These are phyloP conservation scores for Rhizopus stolonifer DNA, from an alignment of 371 early-diverging fungal species.

Conservation along the genomic window DNA sequence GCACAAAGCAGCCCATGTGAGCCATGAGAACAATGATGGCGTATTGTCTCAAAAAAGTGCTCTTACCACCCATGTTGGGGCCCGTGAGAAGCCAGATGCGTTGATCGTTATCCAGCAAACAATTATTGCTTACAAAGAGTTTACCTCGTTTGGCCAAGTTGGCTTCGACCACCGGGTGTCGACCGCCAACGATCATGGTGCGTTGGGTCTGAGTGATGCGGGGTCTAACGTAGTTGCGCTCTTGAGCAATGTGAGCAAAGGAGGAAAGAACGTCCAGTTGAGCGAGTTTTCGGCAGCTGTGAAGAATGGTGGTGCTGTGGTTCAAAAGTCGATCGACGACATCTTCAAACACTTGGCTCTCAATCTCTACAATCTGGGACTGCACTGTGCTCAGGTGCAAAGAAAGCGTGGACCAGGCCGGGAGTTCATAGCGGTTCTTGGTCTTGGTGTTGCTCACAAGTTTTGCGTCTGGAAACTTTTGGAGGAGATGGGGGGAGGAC, in stretches of 20 bases:
- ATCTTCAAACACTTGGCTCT: constrained; percentile 47
- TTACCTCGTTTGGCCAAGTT: constrained; percentile 59
- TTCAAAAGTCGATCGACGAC: constrained; percentile 39
- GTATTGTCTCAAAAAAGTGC: constrained; percentile 87
- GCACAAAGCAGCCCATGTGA: constrained; percentile 93
- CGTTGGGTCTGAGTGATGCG: constrained; percentile 49
- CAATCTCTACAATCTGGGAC: constrained; percentile 49
- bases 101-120: constrained; percentile 51
- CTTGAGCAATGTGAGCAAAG: constrained; percentile 57
- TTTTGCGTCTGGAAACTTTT: constrained; percentile 20
- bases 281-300: constrained; percentile 58
- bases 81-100: constrained; percentile 79
- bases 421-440: constrained; percentile 53
- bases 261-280: constrained; percentile 70
- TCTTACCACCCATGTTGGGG: constrained; percentile 97
- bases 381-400: constrained; percentile 47
- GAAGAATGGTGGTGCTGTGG: constrained; percentile 48
- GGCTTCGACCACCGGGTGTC: constrained; percentile 90
- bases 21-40: constrained; percentile 88
- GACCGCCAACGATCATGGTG: constrained; percentile 57
- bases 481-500: constrained; percentile 30
- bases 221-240: constrained; percentile 61
- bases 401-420: constrained; percentile 52
- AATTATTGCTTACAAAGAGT: constrained; percentile 77
- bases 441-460: constrained; percentile 39